Base-by-base conservation (phyloP, 164 flowering plant genomes). In the Tetrastigma voinierianum region DNA sequence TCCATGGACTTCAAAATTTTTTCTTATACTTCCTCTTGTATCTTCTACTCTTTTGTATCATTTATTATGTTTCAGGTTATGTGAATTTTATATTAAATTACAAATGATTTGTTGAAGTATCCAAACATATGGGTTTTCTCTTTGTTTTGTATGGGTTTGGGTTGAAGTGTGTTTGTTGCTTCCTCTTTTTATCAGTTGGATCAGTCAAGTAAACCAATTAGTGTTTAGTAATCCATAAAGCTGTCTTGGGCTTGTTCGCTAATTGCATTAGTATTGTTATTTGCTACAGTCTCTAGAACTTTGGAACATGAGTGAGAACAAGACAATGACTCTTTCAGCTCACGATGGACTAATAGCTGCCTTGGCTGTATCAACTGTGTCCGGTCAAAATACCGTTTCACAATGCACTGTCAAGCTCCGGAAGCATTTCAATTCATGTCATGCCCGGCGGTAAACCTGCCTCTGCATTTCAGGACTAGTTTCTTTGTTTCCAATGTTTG, bases 391-490 rank as follows among this genome's bases (percentile, higher is more conserved):
- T n/a, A n/a, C n/a, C n/a, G n/a, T n/a, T n/a, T n/a, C n/a, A n/a
- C n/a, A n/a, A n/a, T n/a, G n/a, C n/a, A n/a, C n/a, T 45, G 85
- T 90, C 52, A 90, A 86, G 73, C 83, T 90, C 18, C 87, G 90
- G 92, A 86, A 87, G 76, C 87, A 68, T 79, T 57, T 23, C 32
- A 11, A 12, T 25, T 51, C 15, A 20, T 57, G 1, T 57, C 23
- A 10, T 5, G 21, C n/a, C n/a, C n/a, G n/a, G n/a, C n/a, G 45
- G 17, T 25, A 20, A 61, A 61, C 62, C 54, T 40, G 12, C 61
- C 14, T 46, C 15, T 62, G 67, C 19, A 56, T 17, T 18, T 55
- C 64, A 57, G n/a, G 51, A 57, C 13, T 48, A 32, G 49, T 19
- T 64, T 44, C 32, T 3, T n/a, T n/a, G n/a, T 17, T 12, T 14